Evolutionary conservation across 2,329 filamentous ascomycete genomes (phyloP), one percentile per base, ranked within the genome.

Genomic region (Fusarium bactridioides): DNA sequence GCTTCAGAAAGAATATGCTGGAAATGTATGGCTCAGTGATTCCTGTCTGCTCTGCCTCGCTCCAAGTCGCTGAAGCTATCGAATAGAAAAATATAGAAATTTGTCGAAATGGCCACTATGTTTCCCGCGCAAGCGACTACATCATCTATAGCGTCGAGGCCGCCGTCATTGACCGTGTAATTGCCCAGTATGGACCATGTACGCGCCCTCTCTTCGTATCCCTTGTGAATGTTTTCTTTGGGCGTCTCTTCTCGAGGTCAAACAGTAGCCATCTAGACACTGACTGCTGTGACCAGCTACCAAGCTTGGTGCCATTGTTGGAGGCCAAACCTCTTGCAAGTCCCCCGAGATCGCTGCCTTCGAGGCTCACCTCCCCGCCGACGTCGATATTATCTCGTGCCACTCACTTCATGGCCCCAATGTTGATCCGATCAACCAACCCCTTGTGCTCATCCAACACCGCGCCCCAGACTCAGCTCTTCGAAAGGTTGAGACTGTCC

Each of bases 71-170:
- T 89, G 87, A 89, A 86, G 84, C 76, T 79, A 66, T 81, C 78
- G 80, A 76, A 78, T 81, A 84, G 95, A 91, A 88, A 80, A 91
- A 91, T 86, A 87, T 99, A 86, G 91, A 93, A 83, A 96, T 99
- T 78, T 91, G 95, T 81, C 91, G 90, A 82, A 97, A 97, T 89
- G 97, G 97, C 78, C 95, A 98, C 85, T 89, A 95, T 82, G 96
- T 99, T 78, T 98, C 96, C 77, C 91, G 96, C 84, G 91, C 92
- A 83, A 98, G 95, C 91, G 95, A 98, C 87, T 98, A 95, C 83
- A 97, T 98, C 84, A 94, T 99, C 81, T 99, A 99, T 88, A 97
- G 93, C 83, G 96, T 99, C 82, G 95, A 98, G 84, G 96, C 96
- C 70, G 94, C 94, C 77, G 89, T 92, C 74, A 97, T 99, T 82